phyloP scores from a whole-genome alignment of 495 filamentous ascomycete genomes.

The Aspergillus cristatus region DNA sequence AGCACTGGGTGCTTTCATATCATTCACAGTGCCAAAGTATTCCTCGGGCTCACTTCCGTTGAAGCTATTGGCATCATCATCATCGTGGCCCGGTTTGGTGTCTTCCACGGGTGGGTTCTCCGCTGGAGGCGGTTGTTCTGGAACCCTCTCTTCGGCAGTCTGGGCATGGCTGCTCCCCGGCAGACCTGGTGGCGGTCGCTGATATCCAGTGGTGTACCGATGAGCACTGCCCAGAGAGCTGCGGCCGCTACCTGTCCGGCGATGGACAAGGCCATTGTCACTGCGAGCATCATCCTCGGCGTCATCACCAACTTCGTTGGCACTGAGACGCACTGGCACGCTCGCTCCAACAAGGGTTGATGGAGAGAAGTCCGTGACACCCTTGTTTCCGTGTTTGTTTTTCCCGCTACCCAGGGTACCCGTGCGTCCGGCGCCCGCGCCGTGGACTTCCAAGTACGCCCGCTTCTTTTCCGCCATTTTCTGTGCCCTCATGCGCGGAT shows the following conservation, averaged over 20 bases:
- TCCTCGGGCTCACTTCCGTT: constrained; percentile 45
- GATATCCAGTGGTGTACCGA: constrained; percentile 45
- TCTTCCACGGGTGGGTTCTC: constrained; percentile 30
- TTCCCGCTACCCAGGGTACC: constrained; percentile 63
- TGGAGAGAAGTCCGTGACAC: constrained; percentile 61
- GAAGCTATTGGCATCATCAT: constrained; percentile 39
- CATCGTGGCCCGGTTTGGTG: constrained; percentile 37
- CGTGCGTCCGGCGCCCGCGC: constrained; percentile 38
- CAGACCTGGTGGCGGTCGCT: constrained; percentile 44
- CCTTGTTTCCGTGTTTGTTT: constrained; percentile 68
- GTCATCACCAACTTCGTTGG: constrained; percentile 88
- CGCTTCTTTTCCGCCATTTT: constrained; percentile 75
- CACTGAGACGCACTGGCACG: constrained; percentile 84
- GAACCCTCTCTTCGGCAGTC: constrained; percentile 40
- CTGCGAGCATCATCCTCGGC: constrained; percentile 61
- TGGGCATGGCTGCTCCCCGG: constrained; percentile 67
- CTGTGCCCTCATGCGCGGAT: constrained; percentile 70
- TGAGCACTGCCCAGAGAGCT: constrained; percentile 66
- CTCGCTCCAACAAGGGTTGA: constrained; percentile 65
- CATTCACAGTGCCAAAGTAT: constrained; percentile 45
- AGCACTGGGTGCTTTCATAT: constrained; percentile 39
- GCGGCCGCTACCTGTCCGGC: constrained; percentile 66
- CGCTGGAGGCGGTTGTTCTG: constrained; percentile 45
- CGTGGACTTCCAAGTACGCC: constrained; percentile 72
- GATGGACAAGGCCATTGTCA: constrained; percentile 51